These are phyloP conservation scores for Madurella mycetomatis DNA, from an alignment of 2,329 filamentous ascomycete genomes.

Conservation along the genomic window DNA sequence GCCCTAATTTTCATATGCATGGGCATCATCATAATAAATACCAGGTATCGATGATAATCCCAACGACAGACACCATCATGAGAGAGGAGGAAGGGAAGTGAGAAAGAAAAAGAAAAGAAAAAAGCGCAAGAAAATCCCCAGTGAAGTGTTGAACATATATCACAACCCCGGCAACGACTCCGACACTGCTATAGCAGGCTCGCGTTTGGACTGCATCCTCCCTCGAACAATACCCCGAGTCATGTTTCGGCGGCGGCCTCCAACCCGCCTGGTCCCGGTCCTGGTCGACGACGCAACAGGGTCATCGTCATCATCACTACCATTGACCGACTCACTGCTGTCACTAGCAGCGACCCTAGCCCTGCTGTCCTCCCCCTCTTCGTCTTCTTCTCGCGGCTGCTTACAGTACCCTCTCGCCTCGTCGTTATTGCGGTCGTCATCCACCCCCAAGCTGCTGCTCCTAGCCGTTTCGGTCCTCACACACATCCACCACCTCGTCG, in stretches of 20 bases:
- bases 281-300: background rate
- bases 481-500: too few species aligned
- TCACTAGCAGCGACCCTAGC: too few species aligned
- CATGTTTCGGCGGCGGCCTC: constrained; percentile 15
- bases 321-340: too few species aligned
- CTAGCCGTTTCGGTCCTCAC: too few species aligned
- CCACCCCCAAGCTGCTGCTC: too few species aligned
- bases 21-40: background rate
- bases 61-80: too few species aligned
- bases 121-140: background rate
- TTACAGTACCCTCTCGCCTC: too few species aligned
- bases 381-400: background rate
- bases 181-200: constrained; percentile 30
- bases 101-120: background rate
- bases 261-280: background rate
- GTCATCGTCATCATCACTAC: background rate
- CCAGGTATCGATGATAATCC: background rate
- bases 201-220: constrained; percentile 46
- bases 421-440: too few species aligned
- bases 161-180: background rate
- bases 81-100: background rate
- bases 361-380: background rate
- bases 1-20: constrained; percentile 1
- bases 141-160: background rate
- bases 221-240: constrained; percentile 36